Evolutionary conservation across 139 green algal species (phyloP).

Genomic region (Diplosphaera chodatii): DNA sequence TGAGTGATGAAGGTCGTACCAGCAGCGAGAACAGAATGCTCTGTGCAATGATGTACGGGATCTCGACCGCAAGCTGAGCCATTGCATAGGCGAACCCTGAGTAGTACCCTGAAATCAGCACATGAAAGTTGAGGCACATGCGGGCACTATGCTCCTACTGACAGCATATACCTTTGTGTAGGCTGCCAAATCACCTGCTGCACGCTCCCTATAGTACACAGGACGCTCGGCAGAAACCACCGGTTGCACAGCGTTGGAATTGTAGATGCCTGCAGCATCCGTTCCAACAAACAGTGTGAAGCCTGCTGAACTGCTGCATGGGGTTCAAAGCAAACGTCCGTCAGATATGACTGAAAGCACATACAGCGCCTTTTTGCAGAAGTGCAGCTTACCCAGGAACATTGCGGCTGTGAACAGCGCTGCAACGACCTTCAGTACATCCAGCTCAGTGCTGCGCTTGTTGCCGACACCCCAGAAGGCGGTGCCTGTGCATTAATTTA

Average conservation of each 20-base stretch:
- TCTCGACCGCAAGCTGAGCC: neutral
- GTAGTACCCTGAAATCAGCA: neutral
- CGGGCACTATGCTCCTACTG: too few relatives aligned
- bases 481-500: conserved; percentile 28
- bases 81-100: conserved; percentile 6
- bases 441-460: conserved; percentile 6
- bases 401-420: conserved; percentile 46
- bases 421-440: conserved; percentile 54
- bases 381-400: conserved; percentile 22
- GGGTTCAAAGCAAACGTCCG: too few relatives aligned
- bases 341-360: too few relatives aligned
- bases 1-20: too few relatives aligned
- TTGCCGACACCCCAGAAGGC: conserved; percentile 15
- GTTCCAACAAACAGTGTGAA: too few relatives aligned
- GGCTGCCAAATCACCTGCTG: too few relatives aligned
- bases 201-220: conserved; percentile 21
- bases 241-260: conserved; percentile 25
- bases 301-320: too few relatives aligned
- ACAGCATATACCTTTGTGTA: too few relatives aligned
- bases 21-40: conserved; percentile 3
- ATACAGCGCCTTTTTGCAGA: too few relatives aligned
- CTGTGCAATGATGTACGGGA: conserved; percentile 15
- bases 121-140: too few relatives aligned
- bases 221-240: conserved; percentile 12
- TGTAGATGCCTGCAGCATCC: conserved; percentile 16